Evolutionary conservation across 768 basidiomycete genomes (phyloP).

Genomic region (Nidularia pulvinata): DNA sequence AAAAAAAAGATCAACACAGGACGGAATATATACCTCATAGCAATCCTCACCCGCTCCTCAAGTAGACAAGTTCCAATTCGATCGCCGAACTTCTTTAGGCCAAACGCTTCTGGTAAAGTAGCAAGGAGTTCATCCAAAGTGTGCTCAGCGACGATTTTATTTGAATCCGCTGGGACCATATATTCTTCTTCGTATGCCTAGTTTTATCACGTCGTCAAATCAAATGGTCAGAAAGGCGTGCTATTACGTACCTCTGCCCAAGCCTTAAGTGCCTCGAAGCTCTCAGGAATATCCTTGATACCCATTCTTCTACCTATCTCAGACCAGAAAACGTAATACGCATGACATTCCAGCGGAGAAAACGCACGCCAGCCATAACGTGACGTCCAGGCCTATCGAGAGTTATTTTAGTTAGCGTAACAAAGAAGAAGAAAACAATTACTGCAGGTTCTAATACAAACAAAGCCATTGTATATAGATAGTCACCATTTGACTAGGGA

Average conservation of each 20-base stretch:
- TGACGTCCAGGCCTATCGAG: slow-evolving; percentile 32
- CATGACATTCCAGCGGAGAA: slow-evolving; percentile 41
- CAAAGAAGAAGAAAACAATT: slow-evolving; percentile 6
- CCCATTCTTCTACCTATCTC: slow-evolving; percentile 47
- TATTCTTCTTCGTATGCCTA: slow-evolving; percentile 38
- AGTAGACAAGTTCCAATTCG: slow-evolving; percentile 32
- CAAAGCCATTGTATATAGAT: slow-evolving; percentile 36
- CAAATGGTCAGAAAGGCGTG: neutral
- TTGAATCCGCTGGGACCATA: slow-evolving; percentile 41
- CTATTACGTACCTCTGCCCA: slow-evolving; percentile 34
- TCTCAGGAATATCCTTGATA: slow-evolving; percentile 43
- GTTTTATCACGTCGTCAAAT: neutral
- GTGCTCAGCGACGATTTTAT: slow-evolving; percentile 32
- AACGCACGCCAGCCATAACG: slow-evolving; percentile 41
- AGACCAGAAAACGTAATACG: slow-evolving; percentile 39
- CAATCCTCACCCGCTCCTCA: slow-evolving; percentile 40
- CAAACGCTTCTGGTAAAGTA: slow-evolving; percentile 30
- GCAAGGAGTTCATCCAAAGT: slow-evolving; percentile 41
- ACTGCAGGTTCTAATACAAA: slow-evolving; percentile 38
- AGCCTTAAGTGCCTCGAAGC: slow-evolving; percentile 26
- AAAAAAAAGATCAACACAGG: neutral
- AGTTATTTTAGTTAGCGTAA: neutral
- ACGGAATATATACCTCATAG: slow-evolving; percentile 39
- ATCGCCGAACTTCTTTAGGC: slow-evolving; percentile 31
- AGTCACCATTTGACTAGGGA: slow-evolving; percentile 34